These are phyloP conservation scores for Hypomyces rosellus DNA, from an alignment of 2,329 filamentous ascomycete species.

Conservation along the genomic window DNA sequence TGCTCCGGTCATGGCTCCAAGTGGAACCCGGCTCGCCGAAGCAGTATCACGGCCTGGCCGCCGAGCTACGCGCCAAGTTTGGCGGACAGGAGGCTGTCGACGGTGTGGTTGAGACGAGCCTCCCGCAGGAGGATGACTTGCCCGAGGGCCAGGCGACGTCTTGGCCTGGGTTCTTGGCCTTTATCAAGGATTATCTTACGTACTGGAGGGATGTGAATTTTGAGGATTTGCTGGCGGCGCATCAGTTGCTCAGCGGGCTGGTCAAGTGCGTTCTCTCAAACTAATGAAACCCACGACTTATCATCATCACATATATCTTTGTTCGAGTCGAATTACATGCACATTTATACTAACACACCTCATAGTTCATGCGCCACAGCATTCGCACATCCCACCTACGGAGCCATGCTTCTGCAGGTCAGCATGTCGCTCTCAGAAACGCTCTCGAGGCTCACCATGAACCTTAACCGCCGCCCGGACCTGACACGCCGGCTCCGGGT, in stretches of 20 bases:
- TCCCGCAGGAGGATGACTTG: conserved; percentile 60
- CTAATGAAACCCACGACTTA: background rate
- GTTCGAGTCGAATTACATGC: background rate
- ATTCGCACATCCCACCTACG: conserved; percentile 71
- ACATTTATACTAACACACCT: background rate
- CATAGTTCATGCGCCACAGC: conserved; percentile 74
- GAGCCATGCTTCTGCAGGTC: conserved; percentile 74
- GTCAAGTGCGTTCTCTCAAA: conserved; percentile 58
- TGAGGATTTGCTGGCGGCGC: conserved; percentile 66
- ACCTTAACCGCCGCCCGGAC: conserved; percentile 72
- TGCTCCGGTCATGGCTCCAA: conserved; percentile 63
- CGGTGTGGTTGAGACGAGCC: conserved; percentile 53
- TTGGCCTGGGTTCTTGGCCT: conserved; percentile 72
- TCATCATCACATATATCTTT: conserved; percentile 1
- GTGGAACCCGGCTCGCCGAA: conserved; percentile 66
- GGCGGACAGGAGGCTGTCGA: conserved; percentile 47
- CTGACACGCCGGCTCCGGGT: conserved; percentile 61
- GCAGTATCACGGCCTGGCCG: conserved; percentile 61
- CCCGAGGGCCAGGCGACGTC: conserved; percentile 57
- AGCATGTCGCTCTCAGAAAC: conserved; percentile 76
- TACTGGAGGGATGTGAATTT: conserved; percentile 79
- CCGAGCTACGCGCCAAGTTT: conserved; percentile 59
- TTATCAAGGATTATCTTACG: conserved; percentile 73
- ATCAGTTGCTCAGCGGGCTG: conserved; percentile 65
- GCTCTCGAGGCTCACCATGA: conserved; percentile 76